Conservation (phyloP, 306 rosid genomes). For the Gillenia trifoliata region DNA sequence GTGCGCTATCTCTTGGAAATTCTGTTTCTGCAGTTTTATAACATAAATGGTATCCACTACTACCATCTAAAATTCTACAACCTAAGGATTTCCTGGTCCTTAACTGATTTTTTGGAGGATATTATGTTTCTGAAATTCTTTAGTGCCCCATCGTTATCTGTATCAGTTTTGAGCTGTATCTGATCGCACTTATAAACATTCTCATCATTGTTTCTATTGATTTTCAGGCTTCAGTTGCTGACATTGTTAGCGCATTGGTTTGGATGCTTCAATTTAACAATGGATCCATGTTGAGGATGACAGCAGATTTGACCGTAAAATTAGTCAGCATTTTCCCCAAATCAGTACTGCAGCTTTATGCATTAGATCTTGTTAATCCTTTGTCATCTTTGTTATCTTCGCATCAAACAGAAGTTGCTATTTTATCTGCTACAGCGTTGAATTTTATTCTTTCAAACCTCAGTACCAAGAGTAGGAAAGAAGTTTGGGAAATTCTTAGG, state of each 20-base stretch:
- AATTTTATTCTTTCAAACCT: conserved; percentile 48
- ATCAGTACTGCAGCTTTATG: conserved; percentile 37
- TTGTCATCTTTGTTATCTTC: conserved; percentile 55
- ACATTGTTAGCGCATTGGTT: conserved; percentile 57
- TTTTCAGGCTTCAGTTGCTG: conserved; percentile 61
- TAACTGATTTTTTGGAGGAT: background rate
- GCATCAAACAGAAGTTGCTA: conserved; percentile 47
- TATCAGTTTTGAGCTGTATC: background rate
- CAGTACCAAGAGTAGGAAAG: conserved; percentile 47
- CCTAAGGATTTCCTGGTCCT: no score
- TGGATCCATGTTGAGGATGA: conserved; percentile 38
- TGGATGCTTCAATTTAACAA: conserved; percentile 69
- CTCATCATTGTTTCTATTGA: conserved; percentile 10
- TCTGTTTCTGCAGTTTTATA: background rate
- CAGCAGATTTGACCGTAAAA: conserved; percentile 56
- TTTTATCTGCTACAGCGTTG: conserved; percentile 58
- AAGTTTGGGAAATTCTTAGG: conserved; percentile 53
- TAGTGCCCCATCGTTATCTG: background rate
- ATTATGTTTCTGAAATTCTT: background rate
- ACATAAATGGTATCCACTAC: background rate
- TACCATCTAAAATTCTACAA: background rate
- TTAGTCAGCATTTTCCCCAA: conserved; percentile 50
- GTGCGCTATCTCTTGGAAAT: background rate
- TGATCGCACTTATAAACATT: background rate
- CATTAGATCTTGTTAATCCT: conserved; percentile 60